Percentiles rank a stretch among this genome's conserved stretches.
Conservation (phyloP, 108 stramenopile genomes). For the Skeletonema potamos region DNA sequence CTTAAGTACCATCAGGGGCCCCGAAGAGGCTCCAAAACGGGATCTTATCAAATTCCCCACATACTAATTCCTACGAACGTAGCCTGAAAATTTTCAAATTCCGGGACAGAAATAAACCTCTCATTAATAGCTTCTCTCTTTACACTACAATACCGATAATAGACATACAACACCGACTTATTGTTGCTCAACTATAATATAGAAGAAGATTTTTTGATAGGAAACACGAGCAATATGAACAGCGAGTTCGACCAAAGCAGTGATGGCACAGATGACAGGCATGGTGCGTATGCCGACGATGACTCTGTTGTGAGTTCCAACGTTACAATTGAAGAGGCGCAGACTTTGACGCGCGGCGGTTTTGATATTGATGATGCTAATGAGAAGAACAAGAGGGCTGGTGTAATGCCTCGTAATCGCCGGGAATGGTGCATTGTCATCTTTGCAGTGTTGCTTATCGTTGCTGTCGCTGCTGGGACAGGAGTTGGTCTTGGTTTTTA, state of each 20-base stretch:
- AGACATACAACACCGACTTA: too few relatives aligned
- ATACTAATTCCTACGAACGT: not conserved
- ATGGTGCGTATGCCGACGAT: slow-evolving; percentile 28
- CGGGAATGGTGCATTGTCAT: slow-evolving; percentile 38
- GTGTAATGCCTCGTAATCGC: slow-evolving; percentile 26
- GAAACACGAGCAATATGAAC: not conserved
- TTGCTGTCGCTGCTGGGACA: slow-evolving; percentile 23
- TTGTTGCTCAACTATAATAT: too few relatives aligned
- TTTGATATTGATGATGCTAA: not conserved
- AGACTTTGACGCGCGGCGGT: not conserved
- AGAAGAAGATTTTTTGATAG: too few relatives aligned
- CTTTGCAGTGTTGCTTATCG: slow-evolving; percentile 11
- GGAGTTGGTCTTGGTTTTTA: slow-evolving; percentile 36
- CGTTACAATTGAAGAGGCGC: slow-evolving; percentile 8
- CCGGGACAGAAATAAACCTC: too few relatives aligned
- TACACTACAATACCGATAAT: too few relatives aligned
- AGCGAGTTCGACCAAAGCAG: not conserved
- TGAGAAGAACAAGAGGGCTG: slow-evolving; percentile 5
- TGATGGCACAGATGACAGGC: not conserved
- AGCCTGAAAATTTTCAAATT: not conserved
- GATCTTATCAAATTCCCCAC: not conserved
- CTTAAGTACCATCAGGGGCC: too few relatives aligned
- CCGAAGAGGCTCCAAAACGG: too few relatives aligned
- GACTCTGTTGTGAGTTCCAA: slow-evolving; percentile 35
- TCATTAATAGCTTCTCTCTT: too few relatives aligned